Evolutionary conservation across 345 rosid species (phyloP).

Genomic region (Murraya paniculata): DNA sequence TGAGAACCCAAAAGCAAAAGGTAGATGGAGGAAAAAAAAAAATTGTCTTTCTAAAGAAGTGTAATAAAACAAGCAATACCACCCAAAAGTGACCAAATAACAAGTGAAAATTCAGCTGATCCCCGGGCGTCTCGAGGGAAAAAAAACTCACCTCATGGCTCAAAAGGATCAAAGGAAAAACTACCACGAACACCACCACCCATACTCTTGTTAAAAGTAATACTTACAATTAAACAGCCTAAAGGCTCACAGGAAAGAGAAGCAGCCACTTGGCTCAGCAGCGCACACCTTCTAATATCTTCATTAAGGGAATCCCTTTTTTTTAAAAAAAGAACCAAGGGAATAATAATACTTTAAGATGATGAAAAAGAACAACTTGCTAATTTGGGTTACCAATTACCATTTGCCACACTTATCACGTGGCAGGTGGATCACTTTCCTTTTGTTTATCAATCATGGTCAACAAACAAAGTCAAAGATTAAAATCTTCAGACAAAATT

Average conservation of each 20-base stretch:
- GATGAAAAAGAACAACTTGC: slow-evolving; percentile 25
- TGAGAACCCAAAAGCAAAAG: slow-evolving; percentile 1
- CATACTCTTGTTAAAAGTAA: neutral
- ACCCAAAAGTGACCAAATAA: slow-evolving; percentile 7
- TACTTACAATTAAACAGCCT: neutral
- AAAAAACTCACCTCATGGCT: slow-evolving; percentile 30
- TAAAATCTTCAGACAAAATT: neutral
- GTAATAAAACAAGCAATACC: slow-evolving; percentile 4
- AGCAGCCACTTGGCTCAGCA: neutral
- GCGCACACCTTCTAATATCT: neutral
- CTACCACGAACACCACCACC: slow-evolving; percentile 18
- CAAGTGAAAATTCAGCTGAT: slow-evolving; percentile 16
- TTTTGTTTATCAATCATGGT: neutral
- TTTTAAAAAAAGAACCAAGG: too few species aligned
- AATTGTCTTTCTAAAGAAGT: slow-evolving; percentile 5
- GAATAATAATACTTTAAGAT: slow-evolving; percentile 8
- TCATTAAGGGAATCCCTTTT: slow-evolving; percentile 2
- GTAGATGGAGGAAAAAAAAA: slow-evolving; percentile 11
- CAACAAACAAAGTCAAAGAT: neutral
- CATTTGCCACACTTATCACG: neutral
- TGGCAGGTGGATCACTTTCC: neutral
- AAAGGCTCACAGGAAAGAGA: neutral
- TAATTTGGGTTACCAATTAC: slow-evolving; percentile 13
- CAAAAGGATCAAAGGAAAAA: slow-evolving; percentile 20
- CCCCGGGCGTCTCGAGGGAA: slow-evolving; percentile 24